These are phyloP conservation scores for Psilocybe cyanescens DNA, from an alignment of 768 basidiomycete genomes.

Conservation along the genomic window DNA sequence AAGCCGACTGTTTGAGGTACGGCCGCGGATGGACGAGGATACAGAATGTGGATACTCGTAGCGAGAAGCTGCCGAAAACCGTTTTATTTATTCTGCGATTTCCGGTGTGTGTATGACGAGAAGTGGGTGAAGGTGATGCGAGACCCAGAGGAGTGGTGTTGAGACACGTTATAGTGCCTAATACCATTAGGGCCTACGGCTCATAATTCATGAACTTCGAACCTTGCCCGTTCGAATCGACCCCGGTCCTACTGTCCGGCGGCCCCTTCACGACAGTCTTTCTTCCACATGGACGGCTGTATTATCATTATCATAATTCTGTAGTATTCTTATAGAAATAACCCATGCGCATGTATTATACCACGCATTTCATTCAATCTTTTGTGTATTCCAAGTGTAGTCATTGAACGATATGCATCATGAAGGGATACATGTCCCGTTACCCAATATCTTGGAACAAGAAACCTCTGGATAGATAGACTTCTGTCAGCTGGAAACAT, in stretches of 20 bases:
- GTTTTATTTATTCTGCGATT: not conserved
- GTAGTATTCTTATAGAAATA: conserved; percentile 15
- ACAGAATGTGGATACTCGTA: conserved; percentile 21
- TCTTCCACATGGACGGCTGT: conserved; percentile 15
- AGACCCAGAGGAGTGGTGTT: not conserved
- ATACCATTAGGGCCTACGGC: not conserved
- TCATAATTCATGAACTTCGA: too few relatives aligned
- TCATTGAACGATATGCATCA: not conserved
- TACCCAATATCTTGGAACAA: not conserved
- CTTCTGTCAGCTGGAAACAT: not conserved
- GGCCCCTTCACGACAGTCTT: not conserved
- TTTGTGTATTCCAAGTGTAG: not conserved
- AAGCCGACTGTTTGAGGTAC: conserved; percentile 16
- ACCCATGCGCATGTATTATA: conserved; percentile 19
- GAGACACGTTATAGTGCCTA: not conserved
- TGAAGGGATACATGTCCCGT: too few relatives aligned
- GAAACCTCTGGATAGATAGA: not conserved
- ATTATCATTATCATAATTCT: conserved; percentile 20
- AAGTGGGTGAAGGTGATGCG: not conserved
- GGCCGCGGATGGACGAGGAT: conserved; percentile 14
- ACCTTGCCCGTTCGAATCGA: too few relatives aligned
- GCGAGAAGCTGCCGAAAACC: not conserved
- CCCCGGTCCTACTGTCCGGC: too few relatives aligned
- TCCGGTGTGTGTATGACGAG: not conserved
- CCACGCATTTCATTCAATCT: not conserved